Evolutionary conservation across 495 filamentous ascomycete genomes (phyloP), one percentile per base, ranked within the genome.

Genomic region (Lasiosphaeriaceae sp.): DNA sequence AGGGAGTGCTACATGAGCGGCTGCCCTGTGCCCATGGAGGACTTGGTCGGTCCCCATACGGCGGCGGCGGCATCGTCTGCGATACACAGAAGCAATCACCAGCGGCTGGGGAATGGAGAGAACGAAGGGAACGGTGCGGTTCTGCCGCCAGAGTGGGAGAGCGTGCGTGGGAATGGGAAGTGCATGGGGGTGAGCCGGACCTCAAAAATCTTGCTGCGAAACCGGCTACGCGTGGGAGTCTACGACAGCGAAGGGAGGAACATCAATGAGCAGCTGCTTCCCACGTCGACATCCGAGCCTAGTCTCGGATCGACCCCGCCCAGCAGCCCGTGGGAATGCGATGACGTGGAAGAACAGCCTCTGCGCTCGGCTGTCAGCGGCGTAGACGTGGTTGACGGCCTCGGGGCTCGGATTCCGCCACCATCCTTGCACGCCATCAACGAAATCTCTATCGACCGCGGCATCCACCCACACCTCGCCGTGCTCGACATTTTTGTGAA

Each of bases 1-100:
- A 80, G 90, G 23, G 91, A 96, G 67, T 89, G 94, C 23, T 96
- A 94, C 72, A 92, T 95, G 89, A 92, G 89, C 57, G 92, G 92
- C 9, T 85, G 90, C 44, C 77, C 76, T 17, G 84, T 81, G 21
- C 75, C 68, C 0, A 70, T 73, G 22, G 65, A 71, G 46, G 78
- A 77, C 44, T 66, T 73, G 20, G 71, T 64, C 17, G 71, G 65
- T 34, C 76, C 77, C 2, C 78, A 80, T 60, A 74, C 75, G 60
- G 62, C 64, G 44, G 60, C 71, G 21, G 47, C 65, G 12, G 47
- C 47, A 51, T 53, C 60, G 46, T 50, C 63, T 35, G 41, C 60
- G 7, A 9, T 14, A 47, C 43, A 44, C 26, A 21, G 20, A 57
- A 64, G 29, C 62, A 52, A 46, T 52, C 67, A 46, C 59, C n/a